Base-by-base conservation (phyloP, 192 early-diverging fungal species). In the Coemansia sp. region DNA sequence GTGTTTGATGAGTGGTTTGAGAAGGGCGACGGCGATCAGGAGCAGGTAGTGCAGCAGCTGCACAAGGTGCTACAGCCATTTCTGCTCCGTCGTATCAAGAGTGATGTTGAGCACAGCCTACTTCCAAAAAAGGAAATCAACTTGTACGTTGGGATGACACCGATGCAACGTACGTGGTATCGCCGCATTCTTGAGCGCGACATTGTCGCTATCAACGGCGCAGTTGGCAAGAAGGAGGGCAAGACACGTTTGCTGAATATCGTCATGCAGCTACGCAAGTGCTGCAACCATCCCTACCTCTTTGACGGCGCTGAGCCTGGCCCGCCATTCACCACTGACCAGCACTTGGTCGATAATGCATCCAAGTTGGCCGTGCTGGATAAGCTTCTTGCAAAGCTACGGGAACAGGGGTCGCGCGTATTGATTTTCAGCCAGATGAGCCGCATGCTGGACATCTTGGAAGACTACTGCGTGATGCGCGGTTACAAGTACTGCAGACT, bases 381-480 rank as follows among this genome's bases (percentile, higher is more conserved):
- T 77, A 93, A 92, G 71, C 86, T 97, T 10, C 82, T 99, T 31
- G 73, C 81, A 47, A 84, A 87, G 34, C 71, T 91, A 41, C 91
- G 92, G 65, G 90, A 87, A 24, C 86, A 92, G 62, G 97, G 97
- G 2, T 99, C 97, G 22, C 92, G 97, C 23, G 93, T 98, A 1
- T 72, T 99, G 54, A 82, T 99, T 3, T 99, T 99, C 74, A 93
- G 90, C 79, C 97, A 99, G 82, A 99, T 99, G 97, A 95, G 92
- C 76, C 89, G 96, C 56, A 88, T 99, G 73, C 82, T 99, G 48
- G 97, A 99, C 72, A 98, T 99, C 67, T 74, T 99, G 26, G 97
- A 97, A 78, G 95, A 99, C 81, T 99, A 97, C 65, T 96, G 94
- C 71, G 83, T 88, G 54, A 96, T 93, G 82, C 88, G 89, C 34